Conservation (phyloP, 2,329 filamentous ascomycete species). For the Aspergillus proliferans region DNA sequence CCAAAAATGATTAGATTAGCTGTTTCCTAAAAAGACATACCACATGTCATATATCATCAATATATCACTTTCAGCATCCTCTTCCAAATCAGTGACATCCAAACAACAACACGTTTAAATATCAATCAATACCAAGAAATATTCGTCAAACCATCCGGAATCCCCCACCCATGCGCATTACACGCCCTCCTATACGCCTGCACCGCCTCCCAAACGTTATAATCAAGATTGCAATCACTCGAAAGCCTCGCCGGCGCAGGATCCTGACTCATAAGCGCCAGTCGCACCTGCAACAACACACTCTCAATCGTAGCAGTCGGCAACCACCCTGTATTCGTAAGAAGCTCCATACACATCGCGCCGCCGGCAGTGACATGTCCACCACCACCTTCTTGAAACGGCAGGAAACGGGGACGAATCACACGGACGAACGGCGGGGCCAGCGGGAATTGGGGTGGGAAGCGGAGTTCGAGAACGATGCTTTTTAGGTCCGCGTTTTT, state of each 20-base stretch:
- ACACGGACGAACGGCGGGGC: conserved; percentile 80
- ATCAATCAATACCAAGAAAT: conserved; percentile 28
- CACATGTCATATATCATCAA: too few relatives aligned
- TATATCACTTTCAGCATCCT: too few relatives aligned
- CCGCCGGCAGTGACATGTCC: conserved; percentile 81
- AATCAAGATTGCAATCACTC: conserved; percentile 40
- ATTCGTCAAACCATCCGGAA: conserved; percentile 57
- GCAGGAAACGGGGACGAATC: conserved; percentile 70
- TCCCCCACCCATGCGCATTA: conserved; percentile 62
- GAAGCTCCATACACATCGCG: conserved; percentile 75
- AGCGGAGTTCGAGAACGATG: conserved; percentile 75
- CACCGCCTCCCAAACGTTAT: conserved; percentile 64
- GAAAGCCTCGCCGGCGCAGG: conserved; percentile 66
- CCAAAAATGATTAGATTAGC: too few relatives aligned
- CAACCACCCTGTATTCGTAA: conserved; percentile 79
- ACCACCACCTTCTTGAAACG: conserved; percentile 66
- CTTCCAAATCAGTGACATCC: conserved; percentile 2
- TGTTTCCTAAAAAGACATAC: too few relatives aligned
- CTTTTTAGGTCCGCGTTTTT: conserved; percentile 55
- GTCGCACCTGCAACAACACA: conserved; percentile 70
- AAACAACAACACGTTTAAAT: background rate
- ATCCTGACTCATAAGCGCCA: conserved; percentile 65
- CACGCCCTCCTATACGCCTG: conserved; percentile 68
- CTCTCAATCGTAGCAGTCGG: conserved; percentile 68
- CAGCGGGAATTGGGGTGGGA: conserved; percentile 68